Evolutionary conservation across 2,329 filamentous ascomycete species (phyloP).

Genomic region (Pseudogymnoascus sp.): DNA sequence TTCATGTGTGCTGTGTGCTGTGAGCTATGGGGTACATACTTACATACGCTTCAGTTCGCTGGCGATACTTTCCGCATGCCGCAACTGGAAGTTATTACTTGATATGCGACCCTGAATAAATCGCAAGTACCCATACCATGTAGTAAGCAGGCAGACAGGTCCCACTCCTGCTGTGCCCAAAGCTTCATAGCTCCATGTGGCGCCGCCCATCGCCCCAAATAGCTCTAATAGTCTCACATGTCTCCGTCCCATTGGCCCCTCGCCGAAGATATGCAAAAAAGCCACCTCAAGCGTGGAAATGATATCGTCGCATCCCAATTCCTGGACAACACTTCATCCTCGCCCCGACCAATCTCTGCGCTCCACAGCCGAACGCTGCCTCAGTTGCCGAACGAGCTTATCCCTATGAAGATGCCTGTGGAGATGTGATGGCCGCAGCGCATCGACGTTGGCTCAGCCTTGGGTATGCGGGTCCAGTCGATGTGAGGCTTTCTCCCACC

Average conservation of each 20-base stretch:
- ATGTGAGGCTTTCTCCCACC: background rate
- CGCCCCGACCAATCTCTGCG: background rate
- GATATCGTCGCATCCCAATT: constrained; percentile 1
- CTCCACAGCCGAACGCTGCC: constrained; percentile 5
- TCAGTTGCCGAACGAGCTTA: constrained; percentile 2
- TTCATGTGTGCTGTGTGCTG: background rate
- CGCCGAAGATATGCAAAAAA: background rate
- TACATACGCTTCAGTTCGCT: background rate
- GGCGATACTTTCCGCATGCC: background rate
- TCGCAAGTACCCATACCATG: background rate
- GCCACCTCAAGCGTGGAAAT: constrained; percentile 6
- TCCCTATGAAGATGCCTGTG: background rate
- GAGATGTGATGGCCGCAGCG: background rate
- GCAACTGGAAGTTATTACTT: background rate
- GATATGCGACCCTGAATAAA: background rate
- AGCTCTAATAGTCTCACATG: background rate
- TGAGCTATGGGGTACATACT: background rate
- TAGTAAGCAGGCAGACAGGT: constrained; percentile 5
- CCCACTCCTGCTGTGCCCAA: background rate
- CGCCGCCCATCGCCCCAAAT: background rate
- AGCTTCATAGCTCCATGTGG: constrained; percentile 3
- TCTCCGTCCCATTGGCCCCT: background rate
- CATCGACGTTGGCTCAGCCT: background rate
- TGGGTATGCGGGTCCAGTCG: background rate
- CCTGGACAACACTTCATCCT: background rate